phyloP scores from a whole-genome alignment of 1,284 basidiomycete species.

The Fomitopsis pinicola region DNA sequence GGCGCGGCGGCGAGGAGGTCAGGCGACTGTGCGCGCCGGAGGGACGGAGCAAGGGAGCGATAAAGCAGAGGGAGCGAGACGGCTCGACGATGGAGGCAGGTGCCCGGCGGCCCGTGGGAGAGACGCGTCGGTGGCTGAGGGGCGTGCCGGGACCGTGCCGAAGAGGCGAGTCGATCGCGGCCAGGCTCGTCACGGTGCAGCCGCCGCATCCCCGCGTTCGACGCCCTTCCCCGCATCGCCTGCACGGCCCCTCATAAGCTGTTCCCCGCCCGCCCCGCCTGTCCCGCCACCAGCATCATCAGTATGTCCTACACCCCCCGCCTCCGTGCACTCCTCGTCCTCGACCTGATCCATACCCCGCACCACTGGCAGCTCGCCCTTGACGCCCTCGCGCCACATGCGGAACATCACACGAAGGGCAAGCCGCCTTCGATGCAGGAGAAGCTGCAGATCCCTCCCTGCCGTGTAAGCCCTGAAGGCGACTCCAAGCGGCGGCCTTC shows the following conservation, averaged over 20 bases:
- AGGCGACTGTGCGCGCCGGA: background rate
- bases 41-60: background rate
- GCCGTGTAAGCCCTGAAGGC: background rate
- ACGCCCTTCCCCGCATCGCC: background rate
- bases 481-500: background rate
- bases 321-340: slow-evolving; percentile 2
- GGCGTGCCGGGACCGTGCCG: background rate
- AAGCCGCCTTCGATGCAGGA: background rate
- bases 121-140: slow-evolving; percentile 6
- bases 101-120: background rate
- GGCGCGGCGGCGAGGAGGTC: background rate
- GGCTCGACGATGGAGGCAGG: background rate
- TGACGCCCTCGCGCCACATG: background rate
- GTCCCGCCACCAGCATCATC: background rate
- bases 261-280: background rate
- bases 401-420: background rate
- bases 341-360: background rate
- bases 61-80: background rate
- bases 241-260: background rate
- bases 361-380: background rate
- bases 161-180: background rate
- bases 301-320: background rate
- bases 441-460: background rate
- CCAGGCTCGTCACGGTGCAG: background rate
- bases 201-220: background rate